phyloP scores from a whole-genome alignment of 306 rosid genomes.

The Sophora flavescens region DNA sequence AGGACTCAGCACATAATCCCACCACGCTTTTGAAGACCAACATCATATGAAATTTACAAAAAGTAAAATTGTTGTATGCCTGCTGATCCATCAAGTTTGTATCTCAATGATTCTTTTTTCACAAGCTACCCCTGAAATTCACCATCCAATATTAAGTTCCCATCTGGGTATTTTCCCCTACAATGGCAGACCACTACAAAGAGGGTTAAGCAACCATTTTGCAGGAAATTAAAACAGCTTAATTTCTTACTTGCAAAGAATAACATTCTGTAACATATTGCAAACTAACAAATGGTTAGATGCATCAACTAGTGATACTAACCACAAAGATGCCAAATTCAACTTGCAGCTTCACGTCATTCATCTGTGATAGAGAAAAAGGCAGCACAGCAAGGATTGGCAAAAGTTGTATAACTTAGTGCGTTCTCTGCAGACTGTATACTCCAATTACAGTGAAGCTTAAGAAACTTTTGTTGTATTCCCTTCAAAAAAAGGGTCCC shows the following conservation, averaged over 20 bases:
- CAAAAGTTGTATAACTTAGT: slow-evolving; percentile 23
- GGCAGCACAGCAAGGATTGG: slow-evolving; percentile 21
- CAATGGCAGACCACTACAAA: slow-evolving; percentile 36
- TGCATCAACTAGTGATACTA: slow-evolving; percentile 38
- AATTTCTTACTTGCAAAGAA: slow-evolving; percentile 36
- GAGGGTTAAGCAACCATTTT: slow-evolving; percentile 39
- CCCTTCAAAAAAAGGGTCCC: slow-evolving; percentile 29
- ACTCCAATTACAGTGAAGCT: slow-evolving; percentile 35
- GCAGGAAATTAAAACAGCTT: slow-evolving; percentile 15
- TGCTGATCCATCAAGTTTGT: slow-evolving; percentile 33
- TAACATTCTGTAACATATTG: slow-evolving; percentile 2
- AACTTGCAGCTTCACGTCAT: slow-evolving; percentile 39
- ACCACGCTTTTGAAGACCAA: slow-evolving; percentile 42
- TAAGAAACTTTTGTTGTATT: slow-evolving; percentile 48
- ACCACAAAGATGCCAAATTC: slow-evolving; percentile 28
- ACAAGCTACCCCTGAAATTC: slow-evolving; percentile 43
- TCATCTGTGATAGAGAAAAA: slow-evolving; percentile 28
- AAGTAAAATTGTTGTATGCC: slow-evolving; percentile 7
- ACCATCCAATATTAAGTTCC: slow-evolving; percentile 32
- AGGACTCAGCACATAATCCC: slow-evolving; percentile 13
- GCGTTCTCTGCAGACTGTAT: slow-evolving; percentile 31
- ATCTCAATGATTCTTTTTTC: slow-evolving; percentile 26
- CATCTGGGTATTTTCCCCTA: slow-evolving; percentile 35
- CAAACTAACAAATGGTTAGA: slow-evolving; percentile 36
- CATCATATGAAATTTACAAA: slow-evolving; percentile 36